A percentile compares a stretch with the other conserved stretches of the same genome.
Conservation (phyloP, 75 land plant species). For the Cupressus sempervirens region DNA sequence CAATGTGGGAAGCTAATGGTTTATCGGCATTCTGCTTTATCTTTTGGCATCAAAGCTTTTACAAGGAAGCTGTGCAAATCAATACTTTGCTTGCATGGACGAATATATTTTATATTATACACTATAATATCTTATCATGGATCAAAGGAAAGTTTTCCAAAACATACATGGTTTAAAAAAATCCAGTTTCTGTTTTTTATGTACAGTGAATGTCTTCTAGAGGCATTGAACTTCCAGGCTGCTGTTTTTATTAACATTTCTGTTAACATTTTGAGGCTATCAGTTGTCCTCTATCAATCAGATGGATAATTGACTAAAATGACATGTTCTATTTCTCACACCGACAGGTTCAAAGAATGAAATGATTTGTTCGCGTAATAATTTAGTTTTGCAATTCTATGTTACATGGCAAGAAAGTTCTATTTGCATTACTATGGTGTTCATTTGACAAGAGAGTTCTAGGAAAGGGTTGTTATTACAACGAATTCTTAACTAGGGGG, state of each 20-base stretch:
- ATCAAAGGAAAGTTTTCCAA: neutral
- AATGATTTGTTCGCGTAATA: neutral
- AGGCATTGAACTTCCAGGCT: neutral
- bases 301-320: constrained; percentile 10
- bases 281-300: neutral
- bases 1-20: constrained; percentile 25
- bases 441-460: neutral
- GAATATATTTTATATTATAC: neutral
- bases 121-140: neutral
- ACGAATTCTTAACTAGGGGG: neutral
- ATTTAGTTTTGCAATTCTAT: constrained; percentile 1
- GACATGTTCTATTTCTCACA: neutral
- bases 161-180: neutral
- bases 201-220: neutral
- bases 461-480: neutral
- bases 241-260: neutral
- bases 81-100: neutral
- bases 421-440: neutral
- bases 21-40: neutral
- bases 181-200: neutral
- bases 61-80: neutral
- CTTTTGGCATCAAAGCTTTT: neutral
- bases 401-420: neutral
- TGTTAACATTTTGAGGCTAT: neutral
- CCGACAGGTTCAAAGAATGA: neutral